These are phyloP conservation scores for Coemansia sp. DNA, from an alignment of 192 early-diverging fungal species.

Conservation along the genomic window DNA sequence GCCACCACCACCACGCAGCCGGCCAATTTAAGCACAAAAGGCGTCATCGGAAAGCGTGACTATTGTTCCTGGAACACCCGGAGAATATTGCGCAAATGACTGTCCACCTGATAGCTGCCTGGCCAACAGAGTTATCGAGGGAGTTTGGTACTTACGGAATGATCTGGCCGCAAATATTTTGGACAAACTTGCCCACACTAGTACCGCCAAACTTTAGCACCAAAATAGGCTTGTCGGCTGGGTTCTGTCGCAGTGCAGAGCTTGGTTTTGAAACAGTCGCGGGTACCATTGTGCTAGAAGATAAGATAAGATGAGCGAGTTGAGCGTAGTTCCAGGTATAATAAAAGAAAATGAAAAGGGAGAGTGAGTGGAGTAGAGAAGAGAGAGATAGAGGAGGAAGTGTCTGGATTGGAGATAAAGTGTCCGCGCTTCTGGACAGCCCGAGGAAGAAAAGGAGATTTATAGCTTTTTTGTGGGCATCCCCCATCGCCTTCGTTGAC, in stretches of 20 bases:
- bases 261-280: slow-evolving; percentile 6
- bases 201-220: slow-evolving; percentile 98
- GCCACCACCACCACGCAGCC: neutral
- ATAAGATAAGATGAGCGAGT: neutral
- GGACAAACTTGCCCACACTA: slow-evolving; percentile 83
- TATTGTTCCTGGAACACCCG: slow-evolving; percentile 1
- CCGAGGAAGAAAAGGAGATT: neutral
- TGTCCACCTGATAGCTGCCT: neutral
- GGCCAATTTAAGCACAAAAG: slow-evolving; percentile 9
- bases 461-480: slow-evolving; percentile 1
- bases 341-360: neutral
- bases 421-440: neutral
- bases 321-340: neutral
- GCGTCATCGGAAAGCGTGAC: slow-evolving; percentile 2
- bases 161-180: slow-evolving; percentile 73
- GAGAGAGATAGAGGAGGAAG: neutral
- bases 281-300: slow-evolving; percentile 7
- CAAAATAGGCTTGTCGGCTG: slow-evolving; percentile 59
- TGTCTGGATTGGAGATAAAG: neutral
- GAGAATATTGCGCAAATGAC: slow-evolving; percentile 1
- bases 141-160: slow-evolving; percentile 68
- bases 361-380: neutral
- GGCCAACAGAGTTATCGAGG: neutral
- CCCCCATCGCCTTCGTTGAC: slow-evolving; percentile 1
- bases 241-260: slow-evolving; percentile 20